These are phyloP conservation scores for Phlyctochytrium arcticum DNA, from an alignment of 192 early-diverging fungal genomes.

Conservation along the genomic window DNA sequence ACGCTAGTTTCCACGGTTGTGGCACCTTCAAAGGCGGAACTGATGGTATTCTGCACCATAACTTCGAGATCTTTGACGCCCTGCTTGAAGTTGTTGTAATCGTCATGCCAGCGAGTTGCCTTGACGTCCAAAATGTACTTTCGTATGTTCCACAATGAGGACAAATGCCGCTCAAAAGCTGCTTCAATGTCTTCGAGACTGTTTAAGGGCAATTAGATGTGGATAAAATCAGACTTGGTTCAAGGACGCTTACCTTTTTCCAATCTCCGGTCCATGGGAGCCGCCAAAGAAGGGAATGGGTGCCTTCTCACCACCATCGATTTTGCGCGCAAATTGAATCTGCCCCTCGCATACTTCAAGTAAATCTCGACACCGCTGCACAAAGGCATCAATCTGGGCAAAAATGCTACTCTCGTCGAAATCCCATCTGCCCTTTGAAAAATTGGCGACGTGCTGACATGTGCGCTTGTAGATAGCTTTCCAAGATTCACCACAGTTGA, in stretches of 20 bases:
- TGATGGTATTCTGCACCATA: constrained; percentile 64
- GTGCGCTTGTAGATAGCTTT: constrained; percentile 52
- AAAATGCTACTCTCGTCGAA: constrained; percentile 66
- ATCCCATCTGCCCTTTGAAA: constrained; percentile 46
- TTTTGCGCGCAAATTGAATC: constrained; percentile 61
- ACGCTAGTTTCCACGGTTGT: constrained; percentile 50
- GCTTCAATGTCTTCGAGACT: constrained; percentile 60
- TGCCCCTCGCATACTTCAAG: constrained; percentile 63
- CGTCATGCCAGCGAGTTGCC: constrained; percentile 63
- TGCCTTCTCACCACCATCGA: constrained; percentile 51
- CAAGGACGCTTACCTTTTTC: constrained; percentile 37
- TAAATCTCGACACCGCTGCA: constrained; percentile 58
- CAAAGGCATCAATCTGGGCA: constrained; percentile 66
- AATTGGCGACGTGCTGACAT: constrained; percentile 47
- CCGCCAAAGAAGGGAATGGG: constrained; percentile 61
- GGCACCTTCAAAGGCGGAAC: constrained; percentile 54
- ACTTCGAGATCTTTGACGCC: constrained; percentile 65
- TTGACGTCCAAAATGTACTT: constrained; percentile 61
- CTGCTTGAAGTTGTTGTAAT: constrained; percentile 65
- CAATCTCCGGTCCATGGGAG: constrained; percentile 55
- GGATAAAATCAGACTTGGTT: not conserved
- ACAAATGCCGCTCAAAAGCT: constrained; percentile 54
- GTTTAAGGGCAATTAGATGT: not conserved
- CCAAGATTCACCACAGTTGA: constrained; percentile 60
- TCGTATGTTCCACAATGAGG: constrained; percentile 52